Conservation (phyloP, 805 yeast species). For the Zygosaccharomyces siamensis region DNA sequence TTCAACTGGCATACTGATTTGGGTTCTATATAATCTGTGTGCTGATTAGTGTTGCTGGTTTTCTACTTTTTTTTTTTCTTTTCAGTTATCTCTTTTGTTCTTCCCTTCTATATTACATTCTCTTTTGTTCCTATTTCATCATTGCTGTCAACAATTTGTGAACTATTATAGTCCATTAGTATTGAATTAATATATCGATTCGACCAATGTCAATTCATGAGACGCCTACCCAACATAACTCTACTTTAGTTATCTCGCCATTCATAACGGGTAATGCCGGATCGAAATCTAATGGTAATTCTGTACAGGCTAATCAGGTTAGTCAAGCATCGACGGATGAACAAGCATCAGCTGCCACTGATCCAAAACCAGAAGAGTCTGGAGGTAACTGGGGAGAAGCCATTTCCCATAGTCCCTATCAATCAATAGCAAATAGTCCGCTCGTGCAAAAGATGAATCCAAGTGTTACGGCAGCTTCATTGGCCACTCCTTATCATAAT, state of each 20-base stretch:
- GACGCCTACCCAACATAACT: slow-evolving; percentile 57
- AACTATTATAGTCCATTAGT: no score
- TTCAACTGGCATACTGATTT: not conserved
- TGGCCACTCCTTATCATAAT: slow-evolving; percentile 43
- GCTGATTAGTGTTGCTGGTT: not conserved
- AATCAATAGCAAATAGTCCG: slow-evolving; percentile 24
- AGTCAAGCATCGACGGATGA: not conserved
- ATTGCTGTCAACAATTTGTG: not conserved
- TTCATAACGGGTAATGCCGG: slow-evolving; percentile 40
- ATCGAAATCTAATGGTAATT: slow-evolving; percentile 21
- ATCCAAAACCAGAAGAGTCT: not conserved
- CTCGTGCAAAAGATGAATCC: slow-evolving; percentile 21
- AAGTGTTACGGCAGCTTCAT: slow-evolving; percentile 25
- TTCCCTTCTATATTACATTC: not conserved
- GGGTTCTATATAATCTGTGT: not conserved
- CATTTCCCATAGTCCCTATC: slow-evolving; percentile 6
- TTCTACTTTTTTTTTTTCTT: not conserved
- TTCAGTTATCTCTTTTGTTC: not conserved
- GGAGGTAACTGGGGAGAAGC: slow-evolving; percentile 8
- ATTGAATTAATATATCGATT: not conserved
- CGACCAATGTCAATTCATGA: slow-evolving; percentile 26
- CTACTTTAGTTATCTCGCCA: slow-evolving; percentile 72
- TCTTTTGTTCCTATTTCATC: not conserved
- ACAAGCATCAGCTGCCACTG: not conserved
- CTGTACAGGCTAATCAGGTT: slow-evolving; percentile 4